Percentiles rank a stretch among this genome's conserved stretches.
These are phyloP conservation scores for Boletus barrowsii DNA, from an alignment of 768 basidiomycete genomes.

Conservation along the genomic window DNA sequence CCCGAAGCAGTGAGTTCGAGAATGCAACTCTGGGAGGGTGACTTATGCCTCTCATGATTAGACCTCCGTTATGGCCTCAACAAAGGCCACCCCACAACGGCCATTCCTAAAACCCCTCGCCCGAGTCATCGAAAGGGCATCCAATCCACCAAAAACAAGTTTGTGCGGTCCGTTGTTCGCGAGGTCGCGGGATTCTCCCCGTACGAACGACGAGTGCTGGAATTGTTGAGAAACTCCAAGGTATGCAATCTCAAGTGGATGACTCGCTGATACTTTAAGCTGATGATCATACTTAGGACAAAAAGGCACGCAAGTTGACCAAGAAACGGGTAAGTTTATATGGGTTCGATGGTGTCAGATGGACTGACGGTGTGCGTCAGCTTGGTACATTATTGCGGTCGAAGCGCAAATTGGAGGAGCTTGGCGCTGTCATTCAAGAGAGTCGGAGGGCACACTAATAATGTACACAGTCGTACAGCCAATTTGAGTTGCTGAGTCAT, in stretches of 20 bases:
- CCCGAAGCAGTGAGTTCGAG: slow-evolving; percentile 63
- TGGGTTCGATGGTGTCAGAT: background rate
- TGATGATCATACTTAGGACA: slow-evolving; percentile 58
- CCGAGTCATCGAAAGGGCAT: slow-evolving; percentile 93
- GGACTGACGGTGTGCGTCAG: slow-evolving; percentile 37
- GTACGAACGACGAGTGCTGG: slow-evolving; percentile 97
- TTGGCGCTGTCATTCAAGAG: slow-evolving; percentile 88
- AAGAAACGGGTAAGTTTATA: slow-evolving; percentile 90
- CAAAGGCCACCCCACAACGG: slow-evolving; percentile 85
- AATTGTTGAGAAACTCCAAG: slow-evolving; percentile 97
- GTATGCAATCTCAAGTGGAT: slow-evolving; percentile 38
- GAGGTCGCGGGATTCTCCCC: slow-evolving; percentile 98
- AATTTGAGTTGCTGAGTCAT: slow-evolving; percentile 12
- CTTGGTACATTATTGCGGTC: slow-evolving; percentile 97
- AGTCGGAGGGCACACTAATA: slow-evolving; percentile 69
- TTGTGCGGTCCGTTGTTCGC: slow-evolving; percentile 89
- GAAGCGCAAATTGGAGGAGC: slow-evolving; percentile 98
- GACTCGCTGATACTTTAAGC: background rate
- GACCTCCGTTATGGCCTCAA: slow-evolving; percentile 85
- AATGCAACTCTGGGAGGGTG: background rate
- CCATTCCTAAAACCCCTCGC: slow-evolving; percentile 68
- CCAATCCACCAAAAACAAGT: slow-evolving; percentile 85
- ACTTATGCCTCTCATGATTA: slow-evolving; percentile 32
- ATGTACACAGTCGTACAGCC: too few species aligned
- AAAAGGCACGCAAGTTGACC: slow-evolving; percentile 98